Evolutionary conservation across 371 early-diverging fungal genomes (phyloP).

Genomic region (Rhizopus arrhizus): DNA sequence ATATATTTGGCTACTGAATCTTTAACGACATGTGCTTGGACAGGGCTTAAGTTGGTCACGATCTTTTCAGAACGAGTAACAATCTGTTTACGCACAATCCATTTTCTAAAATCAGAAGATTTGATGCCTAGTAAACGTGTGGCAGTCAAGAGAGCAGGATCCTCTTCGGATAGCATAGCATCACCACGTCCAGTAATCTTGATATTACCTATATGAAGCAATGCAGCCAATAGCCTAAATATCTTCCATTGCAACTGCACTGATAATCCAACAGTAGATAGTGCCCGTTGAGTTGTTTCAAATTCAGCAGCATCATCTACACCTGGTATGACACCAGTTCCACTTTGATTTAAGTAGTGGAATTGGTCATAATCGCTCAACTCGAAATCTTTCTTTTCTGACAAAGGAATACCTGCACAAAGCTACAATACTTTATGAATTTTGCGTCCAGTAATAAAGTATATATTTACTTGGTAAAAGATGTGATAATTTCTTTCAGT

Average conservation of each 20-base stretch:
- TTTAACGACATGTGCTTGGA: conserved; percentile 80
- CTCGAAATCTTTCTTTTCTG: conserved; percentile 80
- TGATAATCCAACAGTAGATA: conserved; percentile 86
- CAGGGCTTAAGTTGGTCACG: conserved; percentile 72
- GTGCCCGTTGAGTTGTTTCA: conserved; percentile 80
- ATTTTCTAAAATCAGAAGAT: conserved; percentile 77
- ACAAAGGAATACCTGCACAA: conserved; percentile 84
- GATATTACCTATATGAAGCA: conserved; percentile 93
- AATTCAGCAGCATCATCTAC: conserved; percentile 94
- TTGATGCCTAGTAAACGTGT: conserved; percentile 77
- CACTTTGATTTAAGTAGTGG: conserved; percentile 87
- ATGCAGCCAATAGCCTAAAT: conserved; percentile 83
- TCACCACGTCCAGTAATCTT: conserved; percentile 74
- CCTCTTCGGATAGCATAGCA: conserved; percentile 75
- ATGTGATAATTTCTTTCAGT: conserved; percentile 98
- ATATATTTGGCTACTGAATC: conserved; percentile 95
- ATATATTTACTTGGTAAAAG: conserved; percentile 82
- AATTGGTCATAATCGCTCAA: conserved; percentile 73
- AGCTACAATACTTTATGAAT: conserved; percentile 52
- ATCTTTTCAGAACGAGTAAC: conserved; percentile 88
- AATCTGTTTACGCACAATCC: conserved; percentile 92
- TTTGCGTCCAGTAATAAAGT: background rate
- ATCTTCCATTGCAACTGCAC: conserved; percentile 87
- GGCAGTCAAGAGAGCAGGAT: conserved; percentile 69
- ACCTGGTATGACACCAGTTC: conserved; percentile 73